Conservation (phyloP, 2,329 filamentous ascomycete species). For the Geosmithia morbida region DNA sequence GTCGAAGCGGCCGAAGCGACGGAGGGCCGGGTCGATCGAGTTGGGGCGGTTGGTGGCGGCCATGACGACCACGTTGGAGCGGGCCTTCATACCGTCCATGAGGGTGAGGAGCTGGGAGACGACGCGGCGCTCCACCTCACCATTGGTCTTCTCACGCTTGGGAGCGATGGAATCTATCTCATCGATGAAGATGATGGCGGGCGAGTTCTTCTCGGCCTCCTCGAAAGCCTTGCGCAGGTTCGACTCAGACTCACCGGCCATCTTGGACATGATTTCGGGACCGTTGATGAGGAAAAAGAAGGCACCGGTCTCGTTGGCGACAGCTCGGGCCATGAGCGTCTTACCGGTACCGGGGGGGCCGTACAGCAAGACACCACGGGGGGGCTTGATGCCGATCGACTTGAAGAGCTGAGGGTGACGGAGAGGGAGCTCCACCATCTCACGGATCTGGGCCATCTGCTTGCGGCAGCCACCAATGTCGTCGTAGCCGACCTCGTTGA, state of each 20-base stretch:
- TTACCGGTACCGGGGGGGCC: slow-evolving; percentile 98
- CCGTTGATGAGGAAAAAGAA: slow-evolving; percentile 99
- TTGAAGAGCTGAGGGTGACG: slow-evolving; percentile 98
- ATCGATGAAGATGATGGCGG: slow-evolving; percentile 98
- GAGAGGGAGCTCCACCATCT: slow-evolving; percentile 93
- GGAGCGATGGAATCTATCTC: slow-evolving; percentile 98
- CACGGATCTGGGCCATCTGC: slow-evolving; percentile 99
- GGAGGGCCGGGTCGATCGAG: slow-evolving; percentile 94
- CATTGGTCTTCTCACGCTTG: slow-evolving; percentile 99
- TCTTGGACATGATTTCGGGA: slow-evolving; percentile 99
- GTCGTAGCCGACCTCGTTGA: slow-evolving; percentile 98
- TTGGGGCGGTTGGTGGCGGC: slow-evolving; percentile 97
- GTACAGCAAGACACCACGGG: slow-evolving; percentile 91
- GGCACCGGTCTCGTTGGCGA: slow-evolving; percentile 96
- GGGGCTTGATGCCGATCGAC: slow-evolving; percentile 99
- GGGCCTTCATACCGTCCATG: slow-evolving; percentile 99
- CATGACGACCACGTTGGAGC: slow-evolving; percentile 98
- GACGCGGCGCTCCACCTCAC: slow-evolving; percentile 95
- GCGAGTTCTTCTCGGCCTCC: slow-evolving; percentile 98
- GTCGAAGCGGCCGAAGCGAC: slow-evolving; percentile 97
- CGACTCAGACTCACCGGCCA: slow-evolving; percentile 98
- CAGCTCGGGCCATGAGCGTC: slow-evolving; percentile 95
- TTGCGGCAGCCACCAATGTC: slow-evolving; percentile 99
- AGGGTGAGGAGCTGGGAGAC: slow-evolving; percentile 93
- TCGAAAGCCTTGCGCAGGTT: slow-evolving; percentile 99